Evolutionary conservation across 768 basidiomycete species (phyloP).

Genomic region (Pulveroboletus sp.): DNA sequence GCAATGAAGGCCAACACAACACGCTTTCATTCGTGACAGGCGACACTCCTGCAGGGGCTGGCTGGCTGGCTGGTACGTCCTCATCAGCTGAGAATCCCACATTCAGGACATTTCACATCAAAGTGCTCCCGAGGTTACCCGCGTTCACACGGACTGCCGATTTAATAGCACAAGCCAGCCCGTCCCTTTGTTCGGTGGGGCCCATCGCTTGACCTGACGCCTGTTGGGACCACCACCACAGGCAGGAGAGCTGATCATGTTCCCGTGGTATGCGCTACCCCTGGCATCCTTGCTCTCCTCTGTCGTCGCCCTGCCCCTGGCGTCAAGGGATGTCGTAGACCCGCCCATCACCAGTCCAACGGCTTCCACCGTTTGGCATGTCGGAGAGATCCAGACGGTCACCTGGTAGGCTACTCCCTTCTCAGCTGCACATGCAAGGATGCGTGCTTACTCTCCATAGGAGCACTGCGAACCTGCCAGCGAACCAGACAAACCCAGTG

Average conservation of each 20-base stretch:
- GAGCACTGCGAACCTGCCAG: conserved; percentile 21
- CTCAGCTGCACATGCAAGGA: conserved; percentile 27
- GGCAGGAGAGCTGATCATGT: conserved; percentile 19
- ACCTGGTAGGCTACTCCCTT: conserved; percentile 39
- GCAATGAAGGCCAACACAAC: background rate
- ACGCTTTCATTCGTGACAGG: background rate
- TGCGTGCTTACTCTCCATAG: conserved; percentile 28
- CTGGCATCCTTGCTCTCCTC: conserved; percentile 16
- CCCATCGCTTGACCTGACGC: background rate
- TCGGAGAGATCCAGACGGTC: conserved; percentile 42
- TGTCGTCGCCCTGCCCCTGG: conserved; percentile 31
- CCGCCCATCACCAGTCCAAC: conserved; percentile 46
- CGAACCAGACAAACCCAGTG: conserved; percentile 25
- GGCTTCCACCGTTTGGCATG: conserved; percentile 39
- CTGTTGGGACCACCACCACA: conserved; percentile 1
- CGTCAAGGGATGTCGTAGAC: conserved; percentile 40
- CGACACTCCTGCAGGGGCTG: background rate
- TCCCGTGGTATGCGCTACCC: conserved; percentile 22
- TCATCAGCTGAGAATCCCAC: conserved; percentile 1
- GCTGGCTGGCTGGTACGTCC: too few relatives aligned
- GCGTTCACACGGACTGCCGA: conserved; percentile 20
- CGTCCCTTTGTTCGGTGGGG: conserved; percentile 6
- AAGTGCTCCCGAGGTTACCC: background rate
- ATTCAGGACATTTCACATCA: background rate
- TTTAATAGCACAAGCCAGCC: conserved; percentile 12